Base-by-base conservation (phyloP, 2,329 filamentous ascomycete genomes). In the Blastomyces gilchristii region DNA sequence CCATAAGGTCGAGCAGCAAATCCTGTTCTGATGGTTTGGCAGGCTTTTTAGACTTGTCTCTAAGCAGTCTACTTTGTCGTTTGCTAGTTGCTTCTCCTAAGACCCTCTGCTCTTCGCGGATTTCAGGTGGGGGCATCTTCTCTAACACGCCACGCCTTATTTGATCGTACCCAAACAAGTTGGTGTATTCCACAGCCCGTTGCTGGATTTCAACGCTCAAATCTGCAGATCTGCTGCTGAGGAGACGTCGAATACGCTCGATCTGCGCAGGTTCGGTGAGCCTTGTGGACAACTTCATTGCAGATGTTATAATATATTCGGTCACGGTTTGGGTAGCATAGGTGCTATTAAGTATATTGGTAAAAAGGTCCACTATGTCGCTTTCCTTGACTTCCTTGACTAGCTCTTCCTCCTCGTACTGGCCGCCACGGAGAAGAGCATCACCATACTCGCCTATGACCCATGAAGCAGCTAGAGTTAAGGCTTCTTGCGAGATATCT, bases 381-480 rank as follows among this genome's bases (percentile, higher is more conserved):
- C 85, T 87, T 76, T 97, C 90, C 72, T 88, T 90, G 65, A 99
- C 88, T 70, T 87, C 83, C 70, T 83, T 82, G 14, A 96, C 91
- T 39, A 96, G 80, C 71, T 97, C 93, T 74, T 96, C 91, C 72
- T 96, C 92, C 74, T 97, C 93, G 68, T 95, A 96, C 70, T 94
- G 89, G 0, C 92, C 92, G 45, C 92, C 92, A 65, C 85, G 85
- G 45, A 99, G 81, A n/a, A 99, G 81, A 25, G 89, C 85, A 75
- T 99, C 94, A 14, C 91, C 93, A 72, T 92, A 99, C 78, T 99
- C 94, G 72, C 95, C 94, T 74, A 99, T 96, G 62, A 94, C 95
- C 94, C 94, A 99, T 7, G 94, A 88, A 47, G 90, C 94, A 59
- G 93, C 91, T 66, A 97, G 84, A 9, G 91, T 97, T 67, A 99